Base-by-base conservation (phyloP, 495 filamentous ascomycete species). In the Penicillium fimorum region DNA sequence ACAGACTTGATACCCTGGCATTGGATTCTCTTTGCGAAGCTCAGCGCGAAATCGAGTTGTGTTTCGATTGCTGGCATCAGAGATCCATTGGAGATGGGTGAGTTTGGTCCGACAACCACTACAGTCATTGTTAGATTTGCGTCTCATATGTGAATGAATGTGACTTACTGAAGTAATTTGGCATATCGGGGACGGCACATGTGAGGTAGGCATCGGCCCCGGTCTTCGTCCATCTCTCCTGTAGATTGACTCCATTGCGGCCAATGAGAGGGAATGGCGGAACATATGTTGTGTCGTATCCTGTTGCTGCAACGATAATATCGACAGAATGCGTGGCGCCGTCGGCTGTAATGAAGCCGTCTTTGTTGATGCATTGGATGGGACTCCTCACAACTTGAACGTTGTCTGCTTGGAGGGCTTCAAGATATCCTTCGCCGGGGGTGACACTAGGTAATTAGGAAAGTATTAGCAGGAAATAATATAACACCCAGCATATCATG, bases 201-300 rank as follows among this genome's bases (percentile, higher is more conserved):
- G 37, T 40, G 8, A 40, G 13, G 37, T 40, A 40, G 11, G 37
- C 37, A 18, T 40, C 37, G 0, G 37, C 37, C 1, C 37, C 37
- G 13, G 37, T 40, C 37, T 40, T 40, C 6, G 37, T 17, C 37
- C 37, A 40, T 17, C 37, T 17, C 37, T 40, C 37, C 5, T n/a
- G 37, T 2, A 86, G 67, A 37, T 73, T 66, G 13, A 65, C 61
- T 2, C 75, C 79, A 30, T 70, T 60, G 22, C 58, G 62, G 7
- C 83, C 83, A 32, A 67, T 63, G 24, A 79, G 57, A 4, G 69
- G 68, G 67, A 80, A 81, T 29, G 69, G 71, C 2, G 75, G 75
- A n/a, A 59, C 53, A 64, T 69, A 79, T 8, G 69, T 61, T 5
- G 73, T 77, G 56, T 81, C 67, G 59, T 79, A 82, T 4, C 79